Evolutionary conservation across 176 grass and related monocot species (phyloP), one percentile per base, ranked within the genome.

Genomic region (Triticum turgidum): DNA sequence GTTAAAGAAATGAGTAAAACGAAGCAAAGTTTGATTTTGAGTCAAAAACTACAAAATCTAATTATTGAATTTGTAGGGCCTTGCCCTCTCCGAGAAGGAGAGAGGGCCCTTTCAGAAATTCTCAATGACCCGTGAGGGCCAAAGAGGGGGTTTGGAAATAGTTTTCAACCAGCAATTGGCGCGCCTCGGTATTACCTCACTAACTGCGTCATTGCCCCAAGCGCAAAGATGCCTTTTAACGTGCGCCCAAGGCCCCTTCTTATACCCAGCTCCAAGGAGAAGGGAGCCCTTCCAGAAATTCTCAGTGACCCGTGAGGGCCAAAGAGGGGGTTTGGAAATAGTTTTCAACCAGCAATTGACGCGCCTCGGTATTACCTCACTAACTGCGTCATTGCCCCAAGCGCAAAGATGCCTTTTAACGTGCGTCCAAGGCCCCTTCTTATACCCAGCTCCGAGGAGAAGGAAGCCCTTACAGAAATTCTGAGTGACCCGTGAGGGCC

Each of bases 291-390:
- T 24, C 24, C 24, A 24, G 24, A 24, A 24, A 24, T 24, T 24
- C 24, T 24, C 24, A 24, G 24, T 24, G 24, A 24, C 24, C 24
- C 24, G 24, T 24, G 0, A 52, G 14, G 0, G 86, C 91, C 91
- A 80, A 85, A 78, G 92, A 94, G 92, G 85, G 81, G 89, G 71
- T 89, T 91, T 94, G 87, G 76, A 94, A 97, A 97, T 97, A 97
- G 92, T 97, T 97, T 97, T 97, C 94, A 97, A 97, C 92, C 92
- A 97, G 92, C 90, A 94, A 92, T 97, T 94, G 92, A 97, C 90
- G 90, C 92, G 92, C 93, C 87, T 92, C 87, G 90, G 84, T 87
- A 89, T 86, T 0, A 92, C 90, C 41, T 82, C 92, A 94, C 84
- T 84, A 97, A 90, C 92, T 97, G 92, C 92, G 90, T 97, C 90